A percentile compares a stretch with the other conserved stretches of the same genome.
phyloP scores from a whole-genome alignment of 2,329 filamentous ascomycete species.

The Penicillium corylophilum region DNA sequence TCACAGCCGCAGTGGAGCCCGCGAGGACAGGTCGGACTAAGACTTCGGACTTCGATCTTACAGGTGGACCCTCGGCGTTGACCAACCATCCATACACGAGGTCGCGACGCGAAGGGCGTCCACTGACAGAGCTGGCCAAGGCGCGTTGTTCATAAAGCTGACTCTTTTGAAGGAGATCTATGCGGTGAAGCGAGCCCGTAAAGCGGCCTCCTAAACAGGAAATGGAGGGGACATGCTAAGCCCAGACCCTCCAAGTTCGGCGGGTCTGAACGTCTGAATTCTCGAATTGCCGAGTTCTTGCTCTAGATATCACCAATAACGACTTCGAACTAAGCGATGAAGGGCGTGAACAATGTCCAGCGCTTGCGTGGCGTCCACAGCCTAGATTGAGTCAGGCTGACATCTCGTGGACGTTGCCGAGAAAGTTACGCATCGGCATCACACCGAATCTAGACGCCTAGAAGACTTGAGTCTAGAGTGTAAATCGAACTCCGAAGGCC shows the following conservation, averaged over 20 bases:
- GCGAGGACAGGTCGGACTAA: not conserved
- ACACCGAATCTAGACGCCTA: not conserved
- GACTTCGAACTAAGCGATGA: not conserved
- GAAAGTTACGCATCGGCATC: not conserved
- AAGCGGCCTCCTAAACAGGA: not conserved
- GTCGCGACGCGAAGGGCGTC: not conserved
- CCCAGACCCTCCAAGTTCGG: not conserved
- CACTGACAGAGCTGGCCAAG: not conserved
- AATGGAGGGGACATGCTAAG: not conserved
- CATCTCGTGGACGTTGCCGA: not conserved
- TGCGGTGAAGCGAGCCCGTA: not conserved
- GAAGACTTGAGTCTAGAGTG: too few species aligned
- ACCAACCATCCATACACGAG: not conserved
- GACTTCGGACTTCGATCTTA: not conserved
- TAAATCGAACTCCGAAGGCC: not conserved
- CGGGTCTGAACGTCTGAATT: not conserved
- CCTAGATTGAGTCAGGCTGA: not conserved
- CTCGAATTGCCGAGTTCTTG: not conserved
- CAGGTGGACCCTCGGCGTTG: not conserved
- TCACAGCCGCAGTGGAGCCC: not conserved
- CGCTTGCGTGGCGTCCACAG: not conserved
- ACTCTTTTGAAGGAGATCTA: not conserved
- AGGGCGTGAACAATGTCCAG: not conserved
- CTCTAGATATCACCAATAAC: not conserved
- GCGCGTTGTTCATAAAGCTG: not conserved